Conservation (phyloP, 148 eudicot genomes). For the Limonium bicolor region DNA sequence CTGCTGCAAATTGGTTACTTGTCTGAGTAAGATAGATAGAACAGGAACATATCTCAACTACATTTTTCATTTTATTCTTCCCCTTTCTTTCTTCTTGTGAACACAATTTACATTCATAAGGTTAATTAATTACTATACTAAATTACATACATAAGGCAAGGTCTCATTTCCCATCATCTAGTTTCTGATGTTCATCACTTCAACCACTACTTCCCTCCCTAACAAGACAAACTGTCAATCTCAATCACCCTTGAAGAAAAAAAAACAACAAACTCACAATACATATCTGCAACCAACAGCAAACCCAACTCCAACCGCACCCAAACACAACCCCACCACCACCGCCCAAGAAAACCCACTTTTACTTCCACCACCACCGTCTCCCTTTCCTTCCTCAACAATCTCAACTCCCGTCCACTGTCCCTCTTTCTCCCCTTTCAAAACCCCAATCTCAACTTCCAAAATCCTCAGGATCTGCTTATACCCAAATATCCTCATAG, state of each 20-base stretch:
- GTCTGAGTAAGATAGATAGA: too few relatives aligned
- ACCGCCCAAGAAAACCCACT: conserved; percentile 19
- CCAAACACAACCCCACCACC: conserved; percentile 37
- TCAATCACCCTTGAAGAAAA: background rate
- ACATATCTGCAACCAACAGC: conserved; percentile 25
- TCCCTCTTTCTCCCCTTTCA: conserved; percentile 1
- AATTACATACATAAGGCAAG: too few relatives aligned
- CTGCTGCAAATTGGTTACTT: too few relatives aligned
- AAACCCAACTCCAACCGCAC: conserved; percentile 34
- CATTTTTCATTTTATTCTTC: too few relatives aligned
- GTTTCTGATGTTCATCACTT: too few relatives aligned
- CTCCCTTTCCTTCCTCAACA: conserved; percentile 1
- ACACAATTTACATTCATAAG: too few relatives aligned
- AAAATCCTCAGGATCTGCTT: conserved; percentile 27
- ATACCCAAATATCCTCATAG: conserved; percentile 26
- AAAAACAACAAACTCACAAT: conserved; percentile 1
- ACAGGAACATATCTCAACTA: too few relatives aligned
- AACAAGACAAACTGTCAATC: too few relatives aligned
- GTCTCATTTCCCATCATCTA: too few relatives aligned
- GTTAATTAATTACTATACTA: too few relatives aligned
- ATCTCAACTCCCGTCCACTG: background rate
- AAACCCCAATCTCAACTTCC: conserved; percentile 24
- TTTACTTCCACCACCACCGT: conserved; percentile 4
- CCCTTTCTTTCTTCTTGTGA: too few relatives aligned
- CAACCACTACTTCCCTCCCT: too few relatives aligned